Percentiles rank a stretch among this genome's conserved stretches.
phyloP scores from a whole-genome alignment of 345 rosid genomes.

The Moringa oleifera region DNA sequence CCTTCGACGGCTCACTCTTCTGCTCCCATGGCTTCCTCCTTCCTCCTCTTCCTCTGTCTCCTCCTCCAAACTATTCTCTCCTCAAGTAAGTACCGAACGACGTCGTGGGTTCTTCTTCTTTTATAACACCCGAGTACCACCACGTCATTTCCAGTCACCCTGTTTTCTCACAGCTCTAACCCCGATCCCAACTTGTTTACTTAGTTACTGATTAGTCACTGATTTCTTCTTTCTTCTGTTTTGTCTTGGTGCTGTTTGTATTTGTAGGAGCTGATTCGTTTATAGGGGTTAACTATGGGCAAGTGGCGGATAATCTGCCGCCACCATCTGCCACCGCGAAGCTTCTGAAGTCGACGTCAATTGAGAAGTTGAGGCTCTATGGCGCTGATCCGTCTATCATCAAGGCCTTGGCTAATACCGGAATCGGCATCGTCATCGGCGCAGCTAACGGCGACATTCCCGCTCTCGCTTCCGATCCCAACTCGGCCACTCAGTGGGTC shows the following conservation, averaged over 20 bases:
- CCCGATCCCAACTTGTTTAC: background rate
- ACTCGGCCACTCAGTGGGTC: conserved; percentile 73
- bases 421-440: conserved; percentile 74
- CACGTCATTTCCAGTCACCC: background rate
- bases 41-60: conserved; percentile 16
- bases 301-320: conserved; percentile 86
- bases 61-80: conserved; percentile 21
- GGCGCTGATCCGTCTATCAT: conserved; percentile 83
- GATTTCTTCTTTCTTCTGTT: background rate
- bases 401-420: conserved; percentile 71
- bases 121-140: background rate
- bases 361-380: conserved; percentile 70
- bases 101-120: conserved; percentile 6
- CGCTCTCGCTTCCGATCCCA: conserved; percentile 71
- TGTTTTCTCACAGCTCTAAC: background rate
- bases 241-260: too few relatives aligned
- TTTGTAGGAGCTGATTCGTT: conserved; percentile 66
- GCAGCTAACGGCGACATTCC: conserved; percentile 72
- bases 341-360: conserved; percentile 70
- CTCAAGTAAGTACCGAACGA: conserved; percentile 39
- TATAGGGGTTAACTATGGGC: conserved; percentile 86
- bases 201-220: background rate
- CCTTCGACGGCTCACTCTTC: too few relatives aligned
- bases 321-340: conserved; percentile 76
- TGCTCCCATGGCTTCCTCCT: conserved; percentile 25